phyloP scores from a whole-genome alignment of 164 flowering plant species.

The Magnolia kwangsiensis region DNA sequence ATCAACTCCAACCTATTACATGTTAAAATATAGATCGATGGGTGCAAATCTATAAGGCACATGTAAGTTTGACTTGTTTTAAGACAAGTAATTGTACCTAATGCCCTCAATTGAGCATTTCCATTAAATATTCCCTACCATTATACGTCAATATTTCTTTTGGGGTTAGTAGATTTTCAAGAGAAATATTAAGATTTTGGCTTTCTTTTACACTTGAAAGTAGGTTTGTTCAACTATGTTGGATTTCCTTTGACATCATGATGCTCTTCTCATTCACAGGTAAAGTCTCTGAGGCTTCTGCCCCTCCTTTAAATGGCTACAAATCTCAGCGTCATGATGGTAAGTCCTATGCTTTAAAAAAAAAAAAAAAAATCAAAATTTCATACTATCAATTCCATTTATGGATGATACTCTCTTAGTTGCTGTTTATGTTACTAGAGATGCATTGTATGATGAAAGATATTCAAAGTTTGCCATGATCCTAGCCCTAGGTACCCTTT shows the following conservation, averaged over 20 bases:
- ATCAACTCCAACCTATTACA: too few relatives aligned
- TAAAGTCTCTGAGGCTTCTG: conserved; percentile 19
- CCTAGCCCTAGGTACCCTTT: neutral
- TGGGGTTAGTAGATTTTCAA: too few relatives aligned
- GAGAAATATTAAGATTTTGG: too few relatives aligned
- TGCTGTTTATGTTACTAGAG: neutral
- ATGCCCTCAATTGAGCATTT: too few relatives aligned
- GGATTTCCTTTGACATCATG: neutral
- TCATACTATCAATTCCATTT: neutral
- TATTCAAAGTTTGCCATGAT: neutral
- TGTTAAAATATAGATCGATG: too few relatives aligned
- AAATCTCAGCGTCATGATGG: conserved; percentile 31
- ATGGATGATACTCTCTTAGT: neutral
- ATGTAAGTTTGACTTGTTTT: too few relatives aligned
- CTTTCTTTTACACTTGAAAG: neutral
- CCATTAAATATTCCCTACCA: too few relatives aligned
- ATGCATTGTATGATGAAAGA: neutral
- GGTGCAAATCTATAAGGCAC: too few relatives aligned
- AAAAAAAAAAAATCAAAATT: neutral
- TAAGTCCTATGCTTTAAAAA: conserved; percentile 21
- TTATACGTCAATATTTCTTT: too few relatives aligned
- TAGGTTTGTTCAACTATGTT: neutral
- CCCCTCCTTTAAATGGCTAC: conserved; percentile 29
- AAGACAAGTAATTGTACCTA: too few relatives aligned
- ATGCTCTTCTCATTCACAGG: conserved; percentile 22